phyloP scores from a whole-genome alignment of 1,284 basidiomycete species.

The Volvariella volvacea region DNA sequence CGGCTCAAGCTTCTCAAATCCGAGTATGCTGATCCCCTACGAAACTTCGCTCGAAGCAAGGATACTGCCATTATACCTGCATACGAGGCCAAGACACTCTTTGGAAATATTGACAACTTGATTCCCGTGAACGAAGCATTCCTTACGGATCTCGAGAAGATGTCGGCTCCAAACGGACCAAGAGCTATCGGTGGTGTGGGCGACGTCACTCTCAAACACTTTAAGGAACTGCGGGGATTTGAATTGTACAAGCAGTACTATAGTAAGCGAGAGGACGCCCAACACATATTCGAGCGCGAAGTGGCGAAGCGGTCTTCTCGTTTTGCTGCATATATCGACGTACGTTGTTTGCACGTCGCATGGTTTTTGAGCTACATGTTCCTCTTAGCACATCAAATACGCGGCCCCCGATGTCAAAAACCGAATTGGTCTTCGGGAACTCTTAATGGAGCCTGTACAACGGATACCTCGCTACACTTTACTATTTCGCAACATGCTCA shows the following conservation, averaged over 20 bases:
- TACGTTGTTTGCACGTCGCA: conserved; percentile 30
- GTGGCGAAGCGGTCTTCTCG: conserved; percentile 68
- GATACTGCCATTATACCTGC: conserved; percentile 82
- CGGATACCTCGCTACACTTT: conserved; percentile 95
- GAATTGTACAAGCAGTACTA: conserved; percentile 92
- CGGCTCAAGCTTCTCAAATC: conserved; percentile 68
- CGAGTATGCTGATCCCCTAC: conserved; percentile 87
- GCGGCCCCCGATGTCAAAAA: conserved; percentile 77
- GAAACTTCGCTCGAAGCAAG: conserved; percentile 78
- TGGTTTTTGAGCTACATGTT: conserved; percentile 10
- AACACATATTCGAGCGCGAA: conserved; percentile 82
- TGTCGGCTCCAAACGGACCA: conserved; percentile 54
- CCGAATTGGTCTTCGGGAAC: conserved; percentile 85
- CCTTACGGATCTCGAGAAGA: conserved; percentile 76
- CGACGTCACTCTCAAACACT: conserved; percentile 81
- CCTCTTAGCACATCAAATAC: conserved; percentile 77
- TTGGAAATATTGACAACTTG: conserved; percentile 89
- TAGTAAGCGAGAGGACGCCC: conserved; percentile 89
- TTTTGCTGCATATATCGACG: conserved; percentile 83
- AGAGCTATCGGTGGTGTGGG: conserved; percentile 65
- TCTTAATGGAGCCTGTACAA: conserved; percentile 99
- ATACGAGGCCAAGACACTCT: conserved; percentile 89
- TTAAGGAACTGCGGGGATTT: conserved; percentile 76
- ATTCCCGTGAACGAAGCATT: conserved; percentile 86
- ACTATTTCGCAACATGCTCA: conserved; percentile 87